These are phyloP conservation scores for Mycena olivaceomarginata DNA, from an alignment of 768 basidiomycete genomes.

Conservation along the genomic window DNA sequence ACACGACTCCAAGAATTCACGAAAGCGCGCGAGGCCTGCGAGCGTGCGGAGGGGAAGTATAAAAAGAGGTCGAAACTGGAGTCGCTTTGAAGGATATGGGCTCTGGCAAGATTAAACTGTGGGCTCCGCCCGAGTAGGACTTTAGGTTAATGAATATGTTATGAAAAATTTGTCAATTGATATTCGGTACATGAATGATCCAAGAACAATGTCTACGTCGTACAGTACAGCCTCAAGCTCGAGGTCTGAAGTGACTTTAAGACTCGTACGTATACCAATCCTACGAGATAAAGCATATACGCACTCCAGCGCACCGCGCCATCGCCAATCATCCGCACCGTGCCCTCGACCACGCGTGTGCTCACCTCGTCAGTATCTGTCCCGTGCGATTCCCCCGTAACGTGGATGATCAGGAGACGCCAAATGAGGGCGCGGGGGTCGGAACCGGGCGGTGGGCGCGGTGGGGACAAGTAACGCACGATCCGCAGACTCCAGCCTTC, in stretches of 20 bases:
- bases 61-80: background rate
- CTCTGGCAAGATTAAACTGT: background rate
- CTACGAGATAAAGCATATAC: constrained; percentile 31
- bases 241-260: constrained; percentile 52
- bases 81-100: background rate
- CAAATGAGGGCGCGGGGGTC: constrained; percentile 51
- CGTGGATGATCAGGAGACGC: constrained; percentile 70
- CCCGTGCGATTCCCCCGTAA: constrained; percentile 67
- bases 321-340: constrained; percentile 68
- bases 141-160: background rate
- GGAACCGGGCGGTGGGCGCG: constrained; percentile 48
- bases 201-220: too few species aligned
- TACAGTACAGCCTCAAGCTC: constrained; percentile 41
- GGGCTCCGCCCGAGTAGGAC: background rate
- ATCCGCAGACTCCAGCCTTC: constrained; percentile 58
- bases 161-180: background rate
- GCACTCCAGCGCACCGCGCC: constrained; percentile 72
- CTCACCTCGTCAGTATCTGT: constrained; percentile 57
- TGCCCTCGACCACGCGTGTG: constrained; percentile 61
- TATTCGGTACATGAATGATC: too few species aligned
- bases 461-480: constrained; percentile 58
- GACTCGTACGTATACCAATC: background rate
- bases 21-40: background rate
- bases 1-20: background rate
- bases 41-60: background rate